A percentile compares a stretch with the other conserved stretches of the same genome.
These are phyloP conservation scores for Aspergillus bombycis DNA, from an alignment of 2,329 filamentous ascomycete species.

Conservation along the genomic window DNA sequence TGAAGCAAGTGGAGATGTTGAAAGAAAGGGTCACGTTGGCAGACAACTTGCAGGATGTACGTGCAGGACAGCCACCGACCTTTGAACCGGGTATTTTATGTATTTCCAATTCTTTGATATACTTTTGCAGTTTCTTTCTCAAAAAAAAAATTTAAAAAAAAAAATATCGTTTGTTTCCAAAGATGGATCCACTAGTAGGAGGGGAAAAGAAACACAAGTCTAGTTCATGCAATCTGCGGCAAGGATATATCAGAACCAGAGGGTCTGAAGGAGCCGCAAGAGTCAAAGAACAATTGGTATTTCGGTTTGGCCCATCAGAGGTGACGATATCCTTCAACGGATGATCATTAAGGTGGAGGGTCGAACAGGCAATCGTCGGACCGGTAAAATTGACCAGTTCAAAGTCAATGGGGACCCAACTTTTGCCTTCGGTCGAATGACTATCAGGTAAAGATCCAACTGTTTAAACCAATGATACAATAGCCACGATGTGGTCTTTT, in stretches of 20 bases:
- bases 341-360: constrained; percentile 1
- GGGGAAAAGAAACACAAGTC: constrained; percentile 1
- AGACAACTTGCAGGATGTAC: constrained; percentile 15
- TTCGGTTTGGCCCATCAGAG: background rate
- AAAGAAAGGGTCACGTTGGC: constrained; percentile 23
- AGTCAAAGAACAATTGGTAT: background rate
- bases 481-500: constrained; percentile 5
- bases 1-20: constrained; percentile 22
- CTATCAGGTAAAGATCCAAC: background rate
- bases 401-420: constrained; percentile 3
- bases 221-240: constrained; percentile 16
- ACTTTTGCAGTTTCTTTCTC: constrained; percentile 8
- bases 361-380: background rate
- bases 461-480: constrained; percentile 8
- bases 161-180: background rate
- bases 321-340: background rate
- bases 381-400: constrained; percentile 1
- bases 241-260: constrained; percentile 16
- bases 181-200: constrained; percentile 6
- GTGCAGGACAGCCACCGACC: constrained; percentile 5
- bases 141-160: too few relatives aligned
- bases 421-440: constrained; percentile 4
- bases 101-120: constrained; percentile 14
- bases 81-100: constrained; percentile 24
- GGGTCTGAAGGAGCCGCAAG: constrained; percentile 17